Base-by-base conservation (phyloP, 2,329 filamentous ascomycete genomes). In the Trichoderma sp. region DNA sequence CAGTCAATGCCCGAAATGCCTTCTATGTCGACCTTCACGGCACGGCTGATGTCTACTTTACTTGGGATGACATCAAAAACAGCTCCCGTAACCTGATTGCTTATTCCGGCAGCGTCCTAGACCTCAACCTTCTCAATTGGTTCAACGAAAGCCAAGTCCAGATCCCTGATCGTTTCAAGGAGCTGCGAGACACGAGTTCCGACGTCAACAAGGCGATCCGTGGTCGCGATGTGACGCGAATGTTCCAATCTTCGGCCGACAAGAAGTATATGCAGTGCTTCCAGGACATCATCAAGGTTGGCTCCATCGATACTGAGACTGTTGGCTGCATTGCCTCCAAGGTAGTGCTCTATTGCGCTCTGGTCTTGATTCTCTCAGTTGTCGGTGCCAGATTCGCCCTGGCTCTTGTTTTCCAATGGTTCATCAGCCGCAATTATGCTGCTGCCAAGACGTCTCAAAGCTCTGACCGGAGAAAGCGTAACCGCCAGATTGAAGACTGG, bases 311-410 rank as follows among this genome's bases (percentile, higher is more conserved):
- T 81, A 98, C 97, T 0, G 95, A 97, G 80, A 97, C 94, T 7
- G 94, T 99, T 66, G 97, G 97, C 18, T 99, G 97, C 86, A 99
- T 99, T 83, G 97, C 97, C 2, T 98, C 96, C 78, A 94, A 98
- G 85, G 95, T 99, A 31, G 97, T 99, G 4, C 91, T 99, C 60
- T 99, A 99, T 82, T 92, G 97, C 71, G 97, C 96, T 4, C 87
- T 99, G 78, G 91, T 93, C 72, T 94, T 99, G 84, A 99, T 99
- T 85, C 86, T 99, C 76, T 92, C 95, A 5, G 95, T 99, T 69
- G 97, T 99, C 6, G 82, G 90, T 18, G 90, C 93, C 77, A 96
- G 97, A 79, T 99, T 99, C 81, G 82, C 93, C n/a, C 89, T 99
- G 69, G 97, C 97, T 12, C 82, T 98, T 62, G 84, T 96, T 76